These are phyloP conservation scores for Cladochytrium replicatum DNA, from an alignment of 192 early-diverging fungal species.

Conservation along the genomic window DNA sequence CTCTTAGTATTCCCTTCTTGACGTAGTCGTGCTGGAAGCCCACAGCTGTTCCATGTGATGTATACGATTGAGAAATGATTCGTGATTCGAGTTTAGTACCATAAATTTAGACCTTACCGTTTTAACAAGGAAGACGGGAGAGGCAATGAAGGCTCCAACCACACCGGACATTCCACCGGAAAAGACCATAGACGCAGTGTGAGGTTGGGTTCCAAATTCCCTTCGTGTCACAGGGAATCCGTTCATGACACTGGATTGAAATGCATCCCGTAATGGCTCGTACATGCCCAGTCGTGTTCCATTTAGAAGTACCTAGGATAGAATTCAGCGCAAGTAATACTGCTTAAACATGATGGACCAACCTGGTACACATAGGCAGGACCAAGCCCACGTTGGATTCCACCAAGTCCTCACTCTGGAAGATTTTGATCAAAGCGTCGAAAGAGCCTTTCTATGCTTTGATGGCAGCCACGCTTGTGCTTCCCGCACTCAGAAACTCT, in stretches of 20 bases:
- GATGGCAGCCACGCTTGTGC: neutral
- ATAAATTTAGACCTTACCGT: conserved; percentile 50
- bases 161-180: conserved; percentile 70
- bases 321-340: too few relatives aligned
- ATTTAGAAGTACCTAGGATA: conserved; percentile 86
- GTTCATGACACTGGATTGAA: too few relatives aligned
- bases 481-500: conserved; percentile 40
- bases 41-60: conserved; percentile 47
- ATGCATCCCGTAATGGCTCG: conserved; percentile 62
- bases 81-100: too few relatives aligned
- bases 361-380: conserved; percentile 86
- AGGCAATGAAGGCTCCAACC: conserved; percentile 69
- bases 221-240: too few relatives aligned
- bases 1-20: conserved; percentile 43
- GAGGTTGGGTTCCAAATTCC: too few relatives aligned
- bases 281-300: conserved; percentile 87
- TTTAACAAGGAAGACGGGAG: conserved; percentile 86
- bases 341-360: too few relatives aligned
- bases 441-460: conserved; percentile 63
- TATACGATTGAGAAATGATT: conserved; percentile 23
- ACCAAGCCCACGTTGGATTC: conserved; percentile 77
- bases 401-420: conserved; percentile 67
- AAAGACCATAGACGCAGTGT: conserved; percentile 53
- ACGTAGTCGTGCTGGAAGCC: conserved; percentile 79
- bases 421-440: conserved; percentile 65